Conservation (phyloP, 2,329 filamentous ascomycete species). For the Pyrenochaeta sp. region DNA sequence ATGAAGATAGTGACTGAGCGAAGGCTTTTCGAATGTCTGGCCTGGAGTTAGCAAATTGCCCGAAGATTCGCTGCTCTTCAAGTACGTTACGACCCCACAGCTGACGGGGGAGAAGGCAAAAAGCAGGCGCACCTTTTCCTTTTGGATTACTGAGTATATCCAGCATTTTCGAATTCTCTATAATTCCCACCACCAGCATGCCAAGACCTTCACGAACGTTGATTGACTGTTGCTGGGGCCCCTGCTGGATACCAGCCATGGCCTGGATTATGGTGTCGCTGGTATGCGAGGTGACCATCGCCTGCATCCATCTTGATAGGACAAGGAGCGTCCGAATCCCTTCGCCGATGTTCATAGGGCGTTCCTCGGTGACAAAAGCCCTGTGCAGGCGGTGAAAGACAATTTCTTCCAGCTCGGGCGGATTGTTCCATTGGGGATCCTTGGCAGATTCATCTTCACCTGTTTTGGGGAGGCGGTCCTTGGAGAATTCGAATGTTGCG, state of each 20-base stretch:
- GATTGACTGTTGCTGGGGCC: constrained; percentile 64
- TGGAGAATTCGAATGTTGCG: constrained; percentile 43
- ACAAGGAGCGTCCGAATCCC: constrained; percentile 38
- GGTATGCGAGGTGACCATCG: constrained; percentile 49
- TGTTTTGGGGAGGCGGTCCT: constrained; percentile 38
- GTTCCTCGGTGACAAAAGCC: constrained; percentile 42
- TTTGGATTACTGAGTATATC: constrained; percentile 61
- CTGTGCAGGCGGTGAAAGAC: constrained; percentile 48
- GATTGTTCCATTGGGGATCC: constrained; percentile 39
- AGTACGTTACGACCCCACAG: too few species aligned
- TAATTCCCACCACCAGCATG: constrained; percentile 67
- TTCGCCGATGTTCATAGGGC: constrained; percentile 41
- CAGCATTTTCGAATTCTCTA: constrained; percentile 66
- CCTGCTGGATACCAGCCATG: constrained; percentile 53
- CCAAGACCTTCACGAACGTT: constrained; percentile 69
- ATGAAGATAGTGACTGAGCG: constrained; percentile 40
- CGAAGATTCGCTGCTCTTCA: too few species aligned
- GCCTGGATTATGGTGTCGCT: constrained; percentile 50
- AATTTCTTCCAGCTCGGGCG: constrained; percentile 48
- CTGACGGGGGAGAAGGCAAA: too few species aligned
- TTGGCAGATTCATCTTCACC: constrained; percentile 26
- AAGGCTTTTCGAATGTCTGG: constrained; percentile 44
- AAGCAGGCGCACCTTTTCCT: constrained; percentile 63
- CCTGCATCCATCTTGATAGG: constrained; percentile 48
- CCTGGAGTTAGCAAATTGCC: constrained; percentile 9